A percentile compares a stretch with the other conserved stretches of the same genome.
Evolutionary conservation across 768 basidiomycete genomes (phyloP).

Genomic region (Lentinula detonsa): DNA sequence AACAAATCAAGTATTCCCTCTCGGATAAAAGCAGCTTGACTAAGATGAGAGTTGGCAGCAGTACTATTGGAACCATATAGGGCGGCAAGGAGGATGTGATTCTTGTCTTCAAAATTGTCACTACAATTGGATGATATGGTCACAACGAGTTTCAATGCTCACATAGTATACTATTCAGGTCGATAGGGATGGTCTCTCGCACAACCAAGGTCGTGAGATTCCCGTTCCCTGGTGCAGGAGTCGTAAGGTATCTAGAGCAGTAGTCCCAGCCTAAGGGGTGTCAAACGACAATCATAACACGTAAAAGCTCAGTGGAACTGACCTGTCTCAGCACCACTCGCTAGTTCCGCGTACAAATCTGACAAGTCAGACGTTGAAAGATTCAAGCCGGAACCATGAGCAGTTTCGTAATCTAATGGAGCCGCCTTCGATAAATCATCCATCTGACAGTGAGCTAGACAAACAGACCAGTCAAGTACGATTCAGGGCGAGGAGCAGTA

Average conservation of each 20-base stretch:
- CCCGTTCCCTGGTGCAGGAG: constrained; percentile 29
- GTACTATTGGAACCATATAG: constrained; percentile 44
- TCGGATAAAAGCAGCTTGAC: constrained; percentile 51
- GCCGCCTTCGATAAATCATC: background rate
- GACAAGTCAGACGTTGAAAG: constrained; percentile 56
- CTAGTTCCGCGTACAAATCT: constrained; percentile 80
- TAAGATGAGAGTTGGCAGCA: constrained; percentile 42
- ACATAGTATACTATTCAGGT: constrained; percentile 85
- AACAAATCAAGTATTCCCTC: constrained; percentile 77
- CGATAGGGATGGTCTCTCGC: constrained; percentile 61
- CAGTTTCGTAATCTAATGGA: constrained; percentile 66
- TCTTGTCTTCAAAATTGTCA: constrained; percentile 42
- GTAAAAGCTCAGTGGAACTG: constrained; percentile 14
- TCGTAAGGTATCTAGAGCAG: constrained; percentile 43
- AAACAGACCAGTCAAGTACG: constrained; percentile 50
- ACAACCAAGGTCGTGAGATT: constrained; percentile 70
- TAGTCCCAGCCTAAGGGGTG: constrained; percentile 40
- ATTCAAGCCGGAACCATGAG: constrained; percentile 53
- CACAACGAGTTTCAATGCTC: constrained; percentile 20
- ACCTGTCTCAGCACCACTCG: constrained; percentile 82
- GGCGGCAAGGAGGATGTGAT: constrained; percentile 51
- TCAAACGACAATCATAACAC: background rate
- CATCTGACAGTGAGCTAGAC: constrained; percentile 4
- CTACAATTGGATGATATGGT: background rate
- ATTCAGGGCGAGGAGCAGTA: constrained; percentile 86